Conservation (phyloP, 1,139 yeast genomes). For the Barnettozyma hawaiiensis region DNA sequence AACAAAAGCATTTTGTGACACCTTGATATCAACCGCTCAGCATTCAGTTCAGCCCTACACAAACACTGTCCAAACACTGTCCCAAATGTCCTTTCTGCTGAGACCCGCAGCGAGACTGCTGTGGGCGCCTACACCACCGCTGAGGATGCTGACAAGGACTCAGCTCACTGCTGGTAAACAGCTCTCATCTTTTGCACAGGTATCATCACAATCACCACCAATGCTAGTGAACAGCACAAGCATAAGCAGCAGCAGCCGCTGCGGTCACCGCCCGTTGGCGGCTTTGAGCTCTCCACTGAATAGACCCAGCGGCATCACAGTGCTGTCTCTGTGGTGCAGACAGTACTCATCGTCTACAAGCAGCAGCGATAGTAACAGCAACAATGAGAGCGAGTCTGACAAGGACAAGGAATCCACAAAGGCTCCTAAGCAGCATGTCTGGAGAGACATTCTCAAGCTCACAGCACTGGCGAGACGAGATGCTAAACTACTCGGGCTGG, state of each 20-base stretch:
- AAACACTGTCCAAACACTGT: no score
- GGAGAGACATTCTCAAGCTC: constrained; percentile 45
- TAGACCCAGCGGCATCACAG: neutral
- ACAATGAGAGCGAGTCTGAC: neutral
- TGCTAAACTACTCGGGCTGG: constrained; percentile 44
- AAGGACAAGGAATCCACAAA: neutral
- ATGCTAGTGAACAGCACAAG: neutral
- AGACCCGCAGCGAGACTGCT: constrained; percentile 3
- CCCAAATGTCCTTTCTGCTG: constrained; percentile 7
- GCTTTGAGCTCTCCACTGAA: neutral
- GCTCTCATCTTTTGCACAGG: neutral
- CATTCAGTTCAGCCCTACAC: neutral
- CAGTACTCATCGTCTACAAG: constrained; percentile 2
- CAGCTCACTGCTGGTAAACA: neutral
- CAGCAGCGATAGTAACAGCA: neutral
- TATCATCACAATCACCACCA: neutral
- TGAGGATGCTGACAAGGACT: constrained; percentile 1
- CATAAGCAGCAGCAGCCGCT: no score
- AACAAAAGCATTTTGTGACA: no score
- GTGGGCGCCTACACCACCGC: neutral
- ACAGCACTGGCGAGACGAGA: constrained; percentile 47
- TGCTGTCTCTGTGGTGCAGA: neutral
- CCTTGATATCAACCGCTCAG: no score
- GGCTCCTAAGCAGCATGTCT: constrained; percentile 29
- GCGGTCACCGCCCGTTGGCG: no score